Conservation (phyloP, 208 protist species). For the Trypanosoma rangeli region DNA sequence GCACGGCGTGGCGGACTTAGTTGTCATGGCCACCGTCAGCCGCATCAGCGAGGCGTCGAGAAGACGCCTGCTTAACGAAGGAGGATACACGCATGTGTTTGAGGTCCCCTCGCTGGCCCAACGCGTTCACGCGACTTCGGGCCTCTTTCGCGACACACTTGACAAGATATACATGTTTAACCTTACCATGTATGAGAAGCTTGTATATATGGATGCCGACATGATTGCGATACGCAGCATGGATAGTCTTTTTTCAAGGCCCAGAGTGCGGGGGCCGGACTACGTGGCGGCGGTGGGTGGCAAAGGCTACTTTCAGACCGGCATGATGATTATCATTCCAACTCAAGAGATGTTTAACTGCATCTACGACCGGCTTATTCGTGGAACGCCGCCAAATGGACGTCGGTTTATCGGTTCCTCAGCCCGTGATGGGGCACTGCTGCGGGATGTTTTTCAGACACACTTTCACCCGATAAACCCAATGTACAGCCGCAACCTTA, state of each 20-base stretch:
- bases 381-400: conserved; percentile 2
- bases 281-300: conserved; percentile 27
- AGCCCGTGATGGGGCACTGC: conserved; percentile 29
- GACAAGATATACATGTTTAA: conserved; percentile 45
- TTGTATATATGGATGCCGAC: conserved; percentile 42
- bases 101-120: conserved; percentile 23
- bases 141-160: conserved; percentile 27
- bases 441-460: conserved; percentile 24
- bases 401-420: conserved; percentile 10
- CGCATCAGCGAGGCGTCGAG: conserved; percentile 12
- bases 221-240: conserved; percentile 30
- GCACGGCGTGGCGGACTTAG: conserved; percentile 18
- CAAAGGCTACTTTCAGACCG: conserved; percentile 36
- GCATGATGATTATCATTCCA: conserved; percentile 37
- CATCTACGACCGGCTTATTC: conserved; percentile 16
- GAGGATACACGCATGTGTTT: conserved; percentile 27
- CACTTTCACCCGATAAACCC: conserved; percentile 12
- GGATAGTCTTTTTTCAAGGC: conserved; percentile 24
- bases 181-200: conserved; percentile 39
- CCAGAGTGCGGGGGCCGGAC: background rate
- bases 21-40: conserved; percentile 20
- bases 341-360: conserved; percentile 17
- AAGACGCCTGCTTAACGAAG: conserved; percentile 13
- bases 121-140: background rate
- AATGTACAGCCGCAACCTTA: conserved; percentile 32